Conservation (phyloP, 164 flowering plant species). For the Tetracentron sinense region DNA sequence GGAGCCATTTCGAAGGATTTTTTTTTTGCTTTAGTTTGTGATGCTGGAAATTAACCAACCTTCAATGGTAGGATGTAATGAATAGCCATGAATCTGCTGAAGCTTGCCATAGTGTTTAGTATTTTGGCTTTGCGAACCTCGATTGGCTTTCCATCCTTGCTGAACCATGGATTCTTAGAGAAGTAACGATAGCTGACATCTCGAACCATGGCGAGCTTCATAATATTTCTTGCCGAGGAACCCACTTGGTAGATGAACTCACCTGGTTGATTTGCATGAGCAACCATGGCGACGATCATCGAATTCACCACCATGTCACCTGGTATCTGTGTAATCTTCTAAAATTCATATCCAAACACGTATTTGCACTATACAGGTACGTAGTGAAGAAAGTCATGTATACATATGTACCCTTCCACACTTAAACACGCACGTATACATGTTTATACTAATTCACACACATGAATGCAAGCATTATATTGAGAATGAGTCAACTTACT, state of each 20-base stretch:
- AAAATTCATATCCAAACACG: neutral
- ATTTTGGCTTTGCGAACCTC: slow-evolving; percentile 31
- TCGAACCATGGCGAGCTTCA: slow-evolving; percentile 14
- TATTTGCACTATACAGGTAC: no score
- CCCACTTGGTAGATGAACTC: slow-evolving; percentile 56
- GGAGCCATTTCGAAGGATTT: no score
- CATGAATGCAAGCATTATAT: neutral
- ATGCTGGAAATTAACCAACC: no score
- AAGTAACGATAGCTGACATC: slow-evolving; percentile 36
- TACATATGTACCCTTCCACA: no score
- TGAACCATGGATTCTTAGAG: slow-evolving; percentile 43
- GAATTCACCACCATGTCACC: slow-evolving; percentile 90
- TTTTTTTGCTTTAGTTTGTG: no score
- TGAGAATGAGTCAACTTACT: slow-evolving; percentile 29
- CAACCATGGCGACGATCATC: slow-evolving; percentile 50
- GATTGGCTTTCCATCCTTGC: slow-evolving; percentile 51
- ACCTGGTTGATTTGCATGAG: slow-evolving; percentile 35
- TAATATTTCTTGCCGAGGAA: slow-evolving; percentile 50
- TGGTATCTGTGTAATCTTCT: slow-evolving; percentile 50
- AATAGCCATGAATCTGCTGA: slow-evolving; percentile 45
- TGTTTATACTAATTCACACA: no score
- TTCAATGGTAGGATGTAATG: slow-evolving; percentile 48
- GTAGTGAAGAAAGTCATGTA: no score
- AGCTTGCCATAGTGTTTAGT: slow-evolving; percentile 36
- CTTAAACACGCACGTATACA: no score